phyloP scores from a whole-genome alignment of 139 green algal species.

The Volvox reticuliferus region DNA sequence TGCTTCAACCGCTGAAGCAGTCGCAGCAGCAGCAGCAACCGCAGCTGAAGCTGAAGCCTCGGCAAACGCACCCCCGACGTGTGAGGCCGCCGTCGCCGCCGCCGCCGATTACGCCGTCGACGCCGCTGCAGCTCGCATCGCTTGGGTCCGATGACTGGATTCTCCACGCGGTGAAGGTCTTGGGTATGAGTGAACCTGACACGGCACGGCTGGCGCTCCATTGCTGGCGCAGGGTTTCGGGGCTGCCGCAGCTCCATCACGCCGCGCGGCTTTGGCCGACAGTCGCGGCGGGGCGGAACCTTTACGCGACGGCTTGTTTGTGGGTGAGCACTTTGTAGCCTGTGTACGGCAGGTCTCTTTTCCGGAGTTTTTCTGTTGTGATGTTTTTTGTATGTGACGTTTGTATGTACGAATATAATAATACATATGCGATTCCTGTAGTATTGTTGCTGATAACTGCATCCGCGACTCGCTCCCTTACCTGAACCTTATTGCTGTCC shows the following conservation, averaged over 20 bases:
- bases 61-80: background rate
- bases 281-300: background rate
- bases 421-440: background rate
- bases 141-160: slow-evolving; percentile 22
- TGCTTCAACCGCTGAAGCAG: background rate
- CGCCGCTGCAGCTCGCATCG: background rate
- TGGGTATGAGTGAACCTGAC: background rate
- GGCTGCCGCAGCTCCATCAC: slow-evolving; percentile 9
- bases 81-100: background rate
- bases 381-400: no score
- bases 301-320: slow-evolving; percentile 25
- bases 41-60: background rate
- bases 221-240: slow-evolving; percentile 31
- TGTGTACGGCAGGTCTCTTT: no score
- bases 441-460: no score
- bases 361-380: no score
- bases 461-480: no score
- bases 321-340: slow-evolving; percentile 11
- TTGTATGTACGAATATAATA: no score
- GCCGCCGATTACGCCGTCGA: background rate
- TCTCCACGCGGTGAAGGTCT: slow-evolving; percentile 6
- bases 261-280: background rate
- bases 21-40: background rate
- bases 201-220: slow-evolving; percentile 31
- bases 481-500: background rate